Evolutionary conservation across 2,329 filamentous ascomycete species (phyloP), one percentile per base, ranked within the genome.

Genomic region (Coniosporium tulheliwenetii): DNA sequence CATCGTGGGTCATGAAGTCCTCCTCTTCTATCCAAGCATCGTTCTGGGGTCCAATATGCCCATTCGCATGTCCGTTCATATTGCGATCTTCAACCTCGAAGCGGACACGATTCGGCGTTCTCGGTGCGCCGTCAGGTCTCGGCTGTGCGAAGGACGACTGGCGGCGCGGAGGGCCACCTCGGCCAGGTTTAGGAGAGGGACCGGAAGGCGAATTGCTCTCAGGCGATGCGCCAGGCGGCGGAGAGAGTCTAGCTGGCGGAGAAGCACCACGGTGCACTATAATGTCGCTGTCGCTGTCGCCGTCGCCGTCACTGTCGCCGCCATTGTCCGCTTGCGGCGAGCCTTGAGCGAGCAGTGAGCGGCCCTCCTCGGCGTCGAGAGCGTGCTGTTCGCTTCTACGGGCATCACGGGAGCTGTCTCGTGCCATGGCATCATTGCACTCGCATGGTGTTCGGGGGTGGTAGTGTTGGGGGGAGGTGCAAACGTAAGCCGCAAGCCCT

Each of bases 61-160:
- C 53, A 42, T 55, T 49, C 10, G 43, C 39, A 33, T 51, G 48
- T 5, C 41, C 39, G 30, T 50, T 44, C 5, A 42, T 43, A 19
- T 52, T 47, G 8, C 33, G 50, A 39, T 59, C 56, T 8, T 46
- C 47, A 31, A 76, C 62, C 51, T 79, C 78, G 60, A 91, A 91
- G 48, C 80, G 79, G 37, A 91, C 84, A 19, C 82, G 72, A 55
- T 83, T 79, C 8, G 73, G 70, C 1, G 80, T 85, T 41, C 79
- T 60, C 13, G 79, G 73, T 31, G 73, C 70, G 44, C 66, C 66
- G 48, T 63, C 57, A 5, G 60, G 58, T 39, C 66, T 54, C 10
- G 55, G 60, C 42, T 67, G 65, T 2, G 66, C 66, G 43, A 70
- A 63, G 0, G 64, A 67, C 7, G 59, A 63, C 41, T 62, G 57